Evolutionary conservation across 78 protist species (phyloP), one percentile per base, ranked within the genome.

Genomic region (Monocercomonoides exilis): DNA sequence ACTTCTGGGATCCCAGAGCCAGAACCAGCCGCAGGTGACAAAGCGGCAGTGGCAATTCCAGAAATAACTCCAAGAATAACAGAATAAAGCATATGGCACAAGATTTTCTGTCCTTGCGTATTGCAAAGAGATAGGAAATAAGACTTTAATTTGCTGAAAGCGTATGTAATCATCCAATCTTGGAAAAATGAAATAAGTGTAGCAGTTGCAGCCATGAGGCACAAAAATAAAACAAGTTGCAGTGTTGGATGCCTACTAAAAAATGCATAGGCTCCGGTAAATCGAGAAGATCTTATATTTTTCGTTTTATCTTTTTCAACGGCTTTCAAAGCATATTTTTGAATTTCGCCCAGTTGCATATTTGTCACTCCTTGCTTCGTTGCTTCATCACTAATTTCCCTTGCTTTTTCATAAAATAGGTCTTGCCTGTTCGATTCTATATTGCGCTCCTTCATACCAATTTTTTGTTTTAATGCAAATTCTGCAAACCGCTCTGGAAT

Each of bases 1-100:
- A 80, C 45, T 80, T 80, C 84, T 32, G 84, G 84, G 84, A 80
- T 80, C 21, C 84, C 84, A 11, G 70, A 54, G 11, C 70, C 70
- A 11, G 70, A 54, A 29, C 70, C 70, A 11, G 70, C 70, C 21
- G 11, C 38, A 54, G 70, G 70, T 21, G 70, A 54, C 38, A 54
- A 21, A 54, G 38, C 70, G 21, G 70, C 70, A 54, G 70, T 54
- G 70, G 21, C 38, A 21, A 54, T 29, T 29, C 11, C 70, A 29
- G 70, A 11, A 29, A 54, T 54, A 21, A 21, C 70, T 21, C 70
- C 70, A 54, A 54, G 70, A 21, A 54, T 54, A 29, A 21, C 11
- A 21, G 38, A 29, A 21, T 54, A 54, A 29, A 11, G 38, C 11
- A 54, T 11, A 54, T 54, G 70, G 21, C 11, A 11, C 38, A 11